Evolutionary conservation across 2,329 filamentous ascomycete species (phyloP).

Genomic region (Colletotrichum sp.): DNA sequence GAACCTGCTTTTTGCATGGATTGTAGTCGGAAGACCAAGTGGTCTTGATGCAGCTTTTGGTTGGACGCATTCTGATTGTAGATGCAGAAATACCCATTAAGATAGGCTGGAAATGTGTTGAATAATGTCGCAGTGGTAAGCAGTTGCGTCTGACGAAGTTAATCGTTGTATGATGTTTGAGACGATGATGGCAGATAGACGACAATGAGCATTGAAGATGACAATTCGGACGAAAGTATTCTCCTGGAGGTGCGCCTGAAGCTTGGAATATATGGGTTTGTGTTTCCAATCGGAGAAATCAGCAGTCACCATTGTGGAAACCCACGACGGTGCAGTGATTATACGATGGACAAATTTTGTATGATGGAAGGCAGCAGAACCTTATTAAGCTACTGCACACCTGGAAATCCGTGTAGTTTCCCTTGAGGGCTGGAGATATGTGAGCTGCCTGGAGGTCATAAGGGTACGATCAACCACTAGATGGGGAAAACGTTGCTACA

Average conservation of each 20-base stretch:
- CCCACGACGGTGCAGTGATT: neutral
- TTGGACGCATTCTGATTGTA: neutral
- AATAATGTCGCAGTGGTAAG: neutral
- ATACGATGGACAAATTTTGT: neutral
- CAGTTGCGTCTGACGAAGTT: neutral
- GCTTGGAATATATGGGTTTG: neutral
- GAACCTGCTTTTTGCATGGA: neutral
- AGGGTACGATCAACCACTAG: neutral
- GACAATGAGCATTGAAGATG: neutral
- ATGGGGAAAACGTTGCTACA: neutral
- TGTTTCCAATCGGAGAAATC: neutral
- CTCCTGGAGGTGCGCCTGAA: neutral
- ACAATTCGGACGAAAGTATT: fast-evolving
- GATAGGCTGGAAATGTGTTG: neutral
- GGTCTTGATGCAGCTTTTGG: neutral
- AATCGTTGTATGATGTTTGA: neutral
- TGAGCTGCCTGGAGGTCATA: neutral
- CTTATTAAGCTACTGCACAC: neutral
- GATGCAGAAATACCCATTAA: neutral
- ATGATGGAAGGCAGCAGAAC: neutral
- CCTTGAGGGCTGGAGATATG: neutral
- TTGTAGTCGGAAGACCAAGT: neutral
- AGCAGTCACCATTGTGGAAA: neutral
- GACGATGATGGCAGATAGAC: neutral
- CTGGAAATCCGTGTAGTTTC: neutral